Percentiles rank a stretch among this genome's conserved stretches.
Evolutionary conservation across 768 basidiomycete species (phyloP).

Genomic region (Leccinum variicolor): DNA sequence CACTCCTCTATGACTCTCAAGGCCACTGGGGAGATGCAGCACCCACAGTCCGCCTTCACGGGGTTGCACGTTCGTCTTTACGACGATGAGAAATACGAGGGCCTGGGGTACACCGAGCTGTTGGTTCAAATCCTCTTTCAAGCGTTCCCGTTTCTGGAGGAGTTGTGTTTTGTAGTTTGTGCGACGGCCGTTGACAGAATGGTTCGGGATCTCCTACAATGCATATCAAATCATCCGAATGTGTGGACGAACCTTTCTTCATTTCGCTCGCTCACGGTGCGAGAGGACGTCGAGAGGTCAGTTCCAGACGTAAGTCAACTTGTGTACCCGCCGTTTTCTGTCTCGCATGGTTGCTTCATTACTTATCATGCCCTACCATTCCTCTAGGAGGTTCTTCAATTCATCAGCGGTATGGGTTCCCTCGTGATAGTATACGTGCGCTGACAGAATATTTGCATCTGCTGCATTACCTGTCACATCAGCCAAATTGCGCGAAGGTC

Average conservation of each 20-base stretch:
- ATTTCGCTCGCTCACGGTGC: not conserved
- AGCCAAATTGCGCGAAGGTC: no score
- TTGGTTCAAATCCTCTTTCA: not conserved
- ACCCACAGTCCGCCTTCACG: not conserved
- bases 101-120: not conserved
- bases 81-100: not conserved
- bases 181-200: no score
- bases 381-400: not conserved
- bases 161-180: not conserved
- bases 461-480: no score
- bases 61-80: not conserved
- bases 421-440: not conserved
- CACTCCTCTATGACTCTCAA: not conserved
- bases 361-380: not conserved
- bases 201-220: not conserved
- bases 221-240: not conserved
- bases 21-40: no score
- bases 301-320: not conserved
- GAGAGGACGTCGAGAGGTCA: not conserved
- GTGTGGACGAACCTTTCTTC: not conserved
- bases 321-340: not conserved
- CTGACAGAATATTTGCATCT: not conserved
- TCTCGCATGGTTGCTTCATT: not conserved
- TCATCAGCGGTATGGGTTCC: not conserved
- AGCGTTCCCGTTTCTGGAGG: not conserved